Evolutionary conservation across 192 early-diverging fungal genomes (phyloP), one percentile per base, ranked within the genome.

Genomic region (Coemansia sp.): DNA sequence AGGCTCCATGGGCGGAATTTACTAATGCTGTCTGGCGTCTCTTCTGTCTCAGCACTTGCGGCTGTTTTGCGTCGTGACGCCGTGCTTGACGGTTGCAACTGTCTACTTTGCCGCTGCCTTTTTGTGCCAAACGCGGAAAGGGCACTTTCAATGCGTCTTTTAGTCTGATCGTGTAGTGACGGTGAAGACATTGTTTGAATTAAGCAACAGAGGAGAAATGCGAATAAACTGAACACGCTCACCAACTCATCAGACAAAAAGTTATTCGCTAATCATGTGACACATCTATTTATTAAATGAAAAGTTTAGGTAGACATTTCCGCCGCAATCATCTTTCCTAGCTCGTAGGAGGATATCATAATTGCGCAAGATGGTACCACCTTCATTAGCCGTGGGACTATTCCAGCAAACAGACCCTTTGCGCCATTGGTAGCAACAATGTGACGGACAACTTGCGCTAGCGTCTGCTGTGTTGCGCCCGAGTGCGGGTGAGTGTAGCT

Each of bases 361-460:
- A 98, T 92, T 0, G 93, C 96, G 72, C 96, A 96, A 9, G 92
- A 90, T 2, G 93, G 92, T 25, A 93, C 93, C 1, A 95, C 88
- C 69, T 94, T 96, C 53, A 90, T 84, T 19, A 95, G 75, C n/a
- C 96, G 76, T 0, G 94, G 92, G 0, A 85, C 73, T 2, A 92
- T 70, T 0, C 92, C 87, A 1, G 69, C 68, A 54, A 69, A 79
- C 32, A 79, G 64, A 0, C 69, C 75, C 22, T 53, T 29, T 15
- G 56, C 10, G 14, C 81, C 81, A 35, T 83, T 75, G 3, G 65
- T 66, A 19, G 68, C 69, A 3, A 63, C 64, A 35, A 83, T 83
- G 11, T 75, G 69, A 10, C 73, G 75, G 15, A 83, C 49, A 21
- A 72, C 49, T 15, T 56, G 66, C 49, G 57, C 12, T 21, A 74